Conservation (phyloP, 305 asterid genomes). For the Stenogyne calaminthoides region DNA sequence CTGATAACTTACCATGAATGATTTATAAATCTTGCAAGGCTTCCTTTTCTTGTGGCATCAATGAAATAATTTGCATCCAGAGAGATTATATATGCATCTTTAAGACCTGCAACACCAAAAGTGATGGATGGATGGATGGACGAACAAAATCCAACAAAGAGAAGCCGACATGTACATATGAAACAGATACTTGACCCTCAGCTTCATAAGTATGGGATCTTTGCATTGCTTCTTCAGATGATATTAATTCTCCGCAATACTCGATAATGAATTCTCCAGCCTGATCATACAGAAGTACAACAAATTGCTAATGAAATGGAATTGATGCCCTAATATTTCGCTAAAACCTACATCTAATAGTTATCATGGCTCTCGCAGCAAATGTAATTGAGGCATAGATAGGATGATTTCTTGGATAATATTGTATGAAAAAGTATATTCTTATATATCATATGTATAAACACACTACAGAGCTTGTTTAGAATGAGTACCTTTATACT, state of each 20-base stretch:
- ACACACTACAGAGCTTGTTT: constrained; percentile 26
- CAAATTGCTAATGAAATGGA: constrained; percentile 23
- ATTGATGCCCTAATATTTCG: constrained; percentile 15
- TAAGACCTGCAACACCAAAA: constrained; percentile 58
- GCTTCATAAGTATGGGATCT: constrained; percentile 78
- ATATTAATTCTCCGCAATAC: constrained; percentile 90
- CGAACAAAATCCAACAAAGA: constrained; percentile 30
- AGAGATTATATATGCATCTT: constrained; percentile 84
- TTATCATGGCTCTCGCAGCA: constrained; percentile 11
- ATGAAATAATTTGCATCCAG: constrained; percentile 66
- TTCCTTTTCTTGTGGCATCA: constrained; percentile 89
- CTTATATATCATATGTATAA: constrained; percentile 2
- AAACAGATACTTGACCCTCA: constrained; percentile 53
- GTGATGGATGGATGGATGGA: constrained; percentile 24
- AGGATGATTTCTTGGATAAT: constrained; percentile 16
- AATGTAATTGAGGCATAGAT: constrained; percentile 13
- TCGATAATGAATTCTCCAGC: constrained; percentile 89
- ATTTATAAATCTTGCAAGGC: constrained; percentile 86
- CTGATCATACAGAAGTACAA: constrained; percentile 41
- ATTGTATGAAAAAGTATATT: constrained; percentile 6
- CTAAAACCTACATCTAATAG: constrained; percentile 23
- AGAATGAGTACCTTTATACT: constrained; percentile 59
- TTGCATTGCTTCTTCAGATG: constrained; percentile 67
- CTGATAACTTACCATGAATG: constrained; percentile 79
- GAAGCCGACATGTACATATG: constrained; percentile 13